phyloP scores from a whole-genome alignment of 73 alveolate genomes.

The Blepharisma stoltei region DNA sequence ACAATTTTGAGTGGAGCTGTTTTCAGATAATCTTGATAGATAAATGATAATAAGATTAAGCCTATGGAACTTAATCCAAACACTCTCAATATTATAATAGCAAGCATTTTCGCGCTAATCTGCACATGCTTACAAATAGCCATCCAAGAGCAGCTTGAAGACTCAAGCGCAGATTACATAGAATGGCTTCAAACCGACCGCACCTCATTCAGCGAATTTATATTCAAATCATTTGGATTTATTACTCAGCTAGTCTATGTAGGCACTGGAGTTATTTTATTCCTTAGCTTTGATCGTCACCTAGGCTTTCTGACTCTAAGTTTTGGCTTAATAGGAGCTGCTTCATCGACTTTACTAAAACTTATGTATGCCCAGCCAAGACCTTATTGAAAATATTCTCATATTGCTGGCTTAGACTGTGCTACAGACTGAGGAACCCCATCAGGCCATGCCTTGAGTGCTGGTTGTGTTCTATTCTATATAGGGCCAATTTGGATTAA shows the following conservation, averaged over 20 bases:
- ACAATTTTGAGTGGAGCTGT: too few species aligned
- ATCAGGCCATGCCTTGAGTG: constrained; percentile 18
- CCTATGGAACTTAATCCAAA: too few species aligned
- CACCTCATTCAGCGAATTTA: background rate
- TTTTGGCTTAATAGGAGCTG: constrained; percentile 14
- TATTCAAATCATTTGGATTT: constrained; percentile 1
- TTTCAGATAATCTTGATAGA: too few species aligned
- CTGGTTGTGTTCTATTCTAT: background rate
- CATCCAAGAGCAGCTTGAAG: background rate
- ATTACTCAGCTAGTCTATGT: background rate
- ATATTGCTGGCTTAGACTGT: background rate
- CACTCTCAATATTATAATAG: background rate
- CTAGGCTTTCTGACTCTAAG: background rate
- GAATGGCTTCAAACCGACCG: background rate
- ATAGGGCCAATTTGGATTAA: background rate
- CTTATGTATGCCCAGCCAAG: constrained; percentile 19
- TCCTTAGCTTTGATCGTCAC: background rate
- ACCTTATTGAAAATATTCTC: background rate
- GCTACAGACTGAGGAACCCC: constrained; percentile 19
- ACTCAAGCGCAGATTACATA: background rate
- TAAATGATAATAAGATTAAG: too few species aligned
- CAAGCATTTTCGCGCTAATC: background rate
- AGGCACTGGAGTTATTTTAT: background rate
- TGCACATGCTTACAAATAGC: background rate
- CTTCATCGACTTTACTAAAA: background rate